These are phyloP conservation scores for Saccharomycopsis synnaedendra DNA, from an alignment of 805 yeast species.

Conservation along the genomic window DNA sequence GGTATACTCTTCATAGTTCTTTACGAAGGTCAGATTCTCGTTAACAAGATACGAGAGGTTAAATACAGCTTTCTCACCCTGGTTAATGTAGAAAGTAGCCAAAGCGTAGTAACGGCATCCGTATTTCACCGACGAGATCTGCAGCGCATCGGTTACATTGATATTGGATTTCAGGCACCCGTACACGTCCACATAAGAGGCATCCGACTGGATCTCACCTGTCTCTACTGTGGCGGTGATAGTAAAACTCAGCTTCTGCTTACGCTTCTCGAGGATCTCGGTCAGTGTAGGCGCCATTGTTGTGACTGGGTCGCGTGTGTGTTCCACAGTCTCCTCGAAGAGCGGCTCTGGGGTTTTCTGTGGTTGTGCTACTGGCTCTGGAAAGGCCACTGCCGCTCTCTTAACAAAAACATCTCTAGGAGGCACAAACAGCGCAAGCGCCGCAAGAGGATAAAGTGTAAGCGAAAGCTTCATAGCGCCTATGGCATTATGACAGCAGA, in stretches of 20 bases:
- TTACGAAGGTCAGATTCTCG: constrained; percentile 1
- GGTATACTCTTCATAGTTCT: constrained; percentile 3
- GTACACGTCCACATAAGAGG: constrained; percentile 4
- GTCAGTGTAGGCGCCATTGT: too few relatives aligned
- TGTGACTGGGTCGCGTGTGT: too few relatives aligned
- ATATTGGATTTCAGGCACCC: background rate
- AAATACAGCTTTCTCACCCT: constrained; percentile 4
- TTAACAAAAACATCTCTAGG: too few relatives aligned
- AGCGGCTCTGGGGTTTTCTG: too few relatives aligned
- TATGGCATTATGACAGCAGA: too few relatives aligned
- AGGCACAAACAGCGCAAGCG: too few relatives aligned
- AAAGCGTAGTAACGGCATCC: constrained; percentile 10
- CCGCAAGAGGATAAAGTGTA: too few relatives aligned
- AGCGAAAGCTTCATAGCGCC: too few relatives aligned
- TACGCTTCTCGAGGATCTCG: background rate
- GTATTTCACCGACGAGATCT: constrained; percentile 3
- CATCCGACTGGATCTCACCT: constrained; percentile 1
- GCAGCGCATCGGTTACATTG: background rate
- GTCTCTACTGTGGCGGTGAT: constrained; percentile 1
- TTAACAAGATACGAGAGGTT: constrained; percentile 6
- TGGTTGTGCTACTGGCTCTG: too few relatives aligned
- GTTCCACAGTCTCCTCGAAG: too few relatives aligned
- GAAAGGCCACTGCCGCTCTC: too few relatives aligned
- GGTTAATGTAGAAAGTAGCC: constrained; percentile 5
- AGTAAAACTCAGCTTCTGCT: background rate